phyloP scores from a whole-genome alignment of 345 rosid genomes.

The rapeseed (Brassica napus) region DNA sequence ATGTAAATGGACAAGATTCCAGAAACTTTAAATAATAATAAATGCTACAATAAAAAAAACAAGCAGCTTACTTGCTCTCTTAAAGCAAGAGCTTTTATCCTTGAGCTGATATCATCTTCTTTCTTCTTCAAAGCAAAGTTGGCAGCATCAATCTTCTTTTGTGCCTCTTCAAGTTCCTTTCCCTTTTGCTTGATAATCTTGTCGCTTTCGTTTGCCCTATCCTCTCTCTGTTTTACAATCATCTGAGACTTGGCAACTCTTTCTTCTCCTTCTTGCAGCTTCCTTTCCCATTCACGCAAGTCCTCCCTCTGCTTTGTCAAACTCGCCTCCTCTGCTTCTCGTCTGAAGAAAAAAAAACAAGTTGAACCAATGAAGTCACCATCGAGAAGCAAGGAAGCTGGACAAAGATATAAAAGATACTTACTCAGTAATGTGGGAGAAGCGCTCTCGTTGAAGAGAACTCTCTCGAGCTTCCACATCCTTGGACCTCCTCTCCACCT shows the following conservation, averaged over 20 bases:
- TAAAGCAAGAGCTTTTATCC: conserved; percentile 56
- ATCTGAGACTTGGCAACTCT: conserved; percentile 51
- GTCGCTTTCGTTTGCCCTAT: conserved; percentile 80
- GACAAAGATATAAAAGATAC: conserved; percentile 21
- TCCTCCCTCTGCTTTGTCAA: conserved; percentile 92
- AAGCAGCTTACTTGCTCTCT: conserved; percentile 66
- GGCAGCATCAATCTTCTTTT: conserved; percentile 70
- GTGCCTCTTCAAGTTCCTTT: conserved; percentile 74
- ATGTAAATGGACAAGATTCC: conserved; percentile 15
- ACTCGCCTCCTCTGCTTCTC: conserved; percentile 63
- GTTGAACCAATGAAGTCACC: background rate
- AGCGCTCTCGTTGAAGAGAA: conserved; percentile 66
- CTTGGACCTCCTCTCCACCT: conserved; percentile 67
- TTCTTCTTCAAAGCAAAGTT: conserved; percentile 54
- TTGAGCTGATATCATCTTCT: conserved; percentile 69
- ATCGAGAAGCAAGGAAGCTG: background rate
- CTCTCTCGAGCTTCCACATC: conserved; percentile 78
- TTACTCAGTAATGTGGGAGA: conserved; percentile 79
- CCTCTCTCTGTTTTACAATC: conserved; percentile 86
- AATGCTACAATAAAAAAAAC: background rate
- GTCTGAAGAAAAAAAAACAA: conserved; percentile 47
- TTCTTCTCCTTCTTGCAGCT: conserved; percentile 87
- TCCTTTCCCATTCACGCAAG: conserved; percentile 87
- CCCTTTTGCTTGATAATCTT: conserved; percentile 70
- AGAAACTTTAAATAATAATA: background rate